Base-by-base conservation (phyloP, 495 filamentous ascomycete genomes). In the Lichina pygmaea region DNA sequence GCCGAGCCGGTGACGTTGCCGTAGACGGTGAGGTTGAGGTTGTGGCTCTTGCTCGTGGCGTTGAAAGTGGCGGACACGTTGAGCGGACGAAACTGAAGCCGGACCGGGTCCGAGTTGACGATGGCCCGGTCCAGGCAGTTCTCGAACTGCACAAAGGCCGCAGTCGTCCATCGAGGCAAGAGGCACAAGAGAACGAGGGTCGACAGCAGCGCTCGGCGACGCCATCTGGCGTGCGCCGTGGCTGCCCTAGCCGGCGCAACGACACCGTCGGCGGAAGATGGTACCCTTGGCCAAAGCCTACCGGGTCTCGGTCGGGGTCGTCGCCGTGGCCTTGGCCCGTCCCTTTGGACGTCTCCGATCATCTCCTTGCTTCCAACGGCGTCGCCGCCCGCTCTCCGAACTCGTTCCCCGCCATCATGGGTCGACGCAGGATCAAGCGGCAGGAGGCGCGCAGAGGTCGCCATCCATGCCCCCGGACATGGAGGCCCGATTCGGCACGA, bases 1-100 rank as follows among this genome's bases (percentile, higher is more conserved):
- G 52, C 56, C 12, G 61, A 62, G 7, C 89, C 89, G 30, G 75
- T 76, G 16, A 95, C 83, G 58, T 94, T 93, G 17, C 86, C 86
- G 61, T 82, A 94, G 16, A 93, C 72, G 1, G 75, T 93, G 31
- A 94, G 61, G 47, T 71, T 72, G 32, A 97, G 62, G 36, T 72
- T 73, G 54, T 84, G 72, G 43, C 66, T 69, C 9, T 70, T 55
- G 46, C 68, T 60, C 15, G 60, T 56, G 17, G 70, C 60, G 51
- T 84, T 67, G 61, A 91, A 92, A 10, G 59, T 60, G 46, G 80
- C 91, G 51, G 74, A 70, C 47, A 91, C 67, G 46, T 67, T 67
- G 10, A 73, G 51, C 1, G 89, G 86, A 8, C 73, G 64, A 58
- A 85, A 93, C 63, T 97, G 91, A n/a, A 95, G 64, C 46, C 55